Evolutionary conservation across 768 basidiomycete genomes (phyloP), one percentile per base, ranked within the genome.

Genomic region (Hygrocybe coccinea): DNA sequence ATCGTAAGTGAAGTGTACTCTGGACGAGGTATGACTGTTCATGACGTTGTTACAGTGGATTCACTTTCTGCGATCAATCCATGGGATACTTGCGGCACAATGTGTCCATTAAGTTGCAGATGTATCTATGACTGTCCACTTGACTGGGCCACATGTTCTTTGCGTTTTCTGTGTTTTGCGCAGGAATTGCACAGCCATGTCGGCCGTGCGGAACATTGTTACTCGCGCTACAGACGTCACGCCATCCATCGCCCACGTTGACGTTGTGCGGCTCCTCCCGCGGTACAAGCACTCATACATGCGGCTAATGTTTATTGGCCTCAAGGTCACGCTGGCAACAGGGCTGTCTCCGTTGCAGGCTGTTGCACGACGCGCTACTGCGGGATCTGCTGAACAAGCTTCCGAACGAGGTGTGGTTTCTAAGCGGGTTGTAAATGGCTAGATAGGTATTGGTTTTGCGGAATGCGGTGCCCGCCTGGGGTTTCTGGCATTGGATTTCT

Each of bases 51-150:
- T 91, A 90, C 64, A 86, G 85, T 47, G 91, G 91, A 11, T 94
- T 94, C 74, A 75, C 90, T 36, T 88, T 86, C 92, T 45, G 84
- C 86, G 12, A 78, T 93, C 67, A 93, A 93, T 65, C 91, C 91
- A 1, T 93, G 88, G 81, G 89, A 91, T 61, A 81, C 80, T 36
- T 80, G 88, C 25, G 86, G 85, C 17, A 92, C 92, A 1, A 88
- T 91, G 0, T 76, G 83, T 25, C 91, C 2, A 92, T 94, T 60
- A 59, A 83, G 48, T n/a, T n/a, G n/a, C 80, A 83, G 65, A 67
- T 67, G 25, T 11, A 33, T 10, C 24, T 15, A 14, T 17, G 11
- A 36, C 36, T 9, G 5, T 5, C 19, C 14, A n/a, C 34, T 11
- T 5, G n/a, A 5, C 14, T 17, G 6, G 7, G 33, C 10, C 7